Conservation (phyloP, 768 basidiomycete species). For the Macrolepiota fuliginosa region DNA sequence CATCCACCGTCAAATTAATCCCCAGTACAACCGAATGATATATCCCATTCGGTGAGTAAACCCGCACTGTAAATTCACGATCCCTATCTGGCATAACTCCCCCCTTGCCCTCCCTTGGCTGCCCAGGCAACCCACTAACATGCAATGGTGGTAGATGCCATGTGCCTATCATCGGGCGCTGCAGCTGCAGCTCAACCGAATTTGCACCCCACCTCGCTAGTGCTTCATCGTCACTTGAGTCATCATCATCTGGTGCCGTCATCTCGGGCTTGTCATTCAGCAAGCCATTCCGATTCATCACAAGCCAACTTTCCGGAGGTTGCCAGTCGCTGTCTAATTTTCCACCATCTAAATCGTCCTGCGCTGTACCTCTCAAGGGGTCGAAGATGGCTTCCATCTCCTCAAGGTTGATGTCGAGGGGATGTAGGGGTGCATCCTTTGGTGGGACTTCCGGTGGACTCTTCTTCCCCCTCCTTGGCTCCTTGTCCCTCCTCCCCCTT, state of each 20-base stretch:
- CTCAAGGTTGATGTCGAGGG: constrained; percentile 66
- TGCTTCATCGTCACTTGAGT: constrained; percentile 30
- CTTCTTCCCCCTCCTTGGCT: constrained; percentile 10
- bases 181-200: neutral
- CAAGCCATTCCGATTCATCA: constrained; percentile 44
- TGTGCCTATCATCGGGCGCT: neutral
- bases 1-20: constrained; percentile 63
- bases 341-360: constrained; percentile 7
- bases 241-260: constrained; percentile 30
- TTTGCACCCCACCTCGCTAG: neutral
- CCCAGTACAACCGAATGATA: constrained; percentile 70
- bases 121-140: neutral
- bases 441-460: neutral
- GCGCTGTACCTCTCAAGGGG: constrained; percentile 18
- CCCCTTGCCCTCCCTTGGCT: constrained; percentile 1
- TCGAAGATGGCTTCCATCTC: constrained; percentile 85
- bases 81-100: neutral
- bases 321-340: constrained; percentile 46
- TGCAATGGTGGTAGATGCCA: neutral
- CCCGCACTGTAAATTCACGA: constrained; percentile 56
- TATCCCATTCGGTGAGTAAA: constrained; percentile 71
- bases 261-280: constrained; percentile 23
- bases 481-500: constrained; percentile 10
- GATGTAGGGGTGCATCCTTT: constrained; percentile 28
- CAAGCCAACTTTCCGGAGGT: constrained; percentile 77